These are phyloP conservation scores for Colletotrichum sp. DNA, from an alignment of 2,329 filamentous ascomycete species.

Conservation along the genomic window DNA sequence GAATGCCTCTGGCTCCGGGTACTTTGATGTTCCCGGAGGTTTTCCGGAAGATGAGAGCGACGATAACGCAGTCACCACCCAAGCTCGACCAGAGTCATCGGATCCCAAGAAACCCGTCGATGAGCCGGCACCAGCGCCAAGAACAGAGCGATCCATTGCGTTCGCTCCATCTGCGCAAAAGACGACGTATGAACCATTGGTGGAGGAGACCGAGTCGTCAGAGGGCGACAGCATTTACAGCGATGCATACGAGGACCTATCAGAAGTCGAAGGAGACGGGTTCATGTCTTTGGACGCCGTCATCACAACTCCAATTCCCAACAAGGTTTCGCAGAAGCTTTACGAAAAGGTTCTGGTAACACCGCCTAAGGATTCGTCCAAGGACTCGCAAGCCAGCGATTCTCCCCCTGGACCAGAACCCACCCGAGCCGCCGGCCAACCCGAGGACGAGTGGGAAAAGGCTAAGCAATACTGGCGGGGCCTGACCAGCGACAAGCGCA, in stretches of 20 bases:
- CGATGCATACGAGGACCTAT: conserved; percentile 77
- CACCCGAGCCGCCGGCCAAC: neutral
- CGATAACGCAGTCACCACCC: conserved; percentile 20
- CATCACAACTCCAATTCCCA: conserved; percentile 30
- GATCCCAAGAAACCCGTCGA: neutral
- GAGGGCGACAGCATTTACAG: conserved; percentile 71
- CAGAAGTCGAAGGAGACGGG: conserved; percentile 67
- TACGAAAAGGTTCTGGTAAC: conserved; percentile 11
- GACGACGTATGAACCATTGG: neutral
- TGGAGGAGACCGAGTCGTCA: conserved; percentile 42
- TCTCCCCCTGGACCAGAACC: neutral
- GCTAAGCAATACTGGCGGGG: conserved; percentile 75
- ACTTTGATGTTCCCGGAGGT: conserved; percentile 62
- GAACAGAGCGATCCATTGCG: neutral
- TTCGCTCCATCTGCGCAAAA: neutral
- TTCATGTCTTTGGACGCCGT: conserved; percentile 79
- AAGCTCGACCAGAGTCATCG: neutral
- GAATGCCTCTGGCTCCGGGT: conserved; percentile 29
- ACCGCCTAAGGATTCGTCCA: neutral
- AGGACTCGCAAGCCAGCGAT: neutral
- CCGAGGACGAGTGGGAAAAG: conserved; percentile 67
- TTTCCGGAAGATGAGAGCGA: conserved; percentile 54
- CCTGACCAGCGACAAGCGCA: conserved; percentile 66
- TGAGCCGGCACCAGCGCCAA: neutral
- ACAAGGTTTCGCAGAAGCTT: conserved; percentile 16